Base-by-base conservation (phyloP, 495 filamentous ascomycete species). In the Tuber melanosporum region DNA sequence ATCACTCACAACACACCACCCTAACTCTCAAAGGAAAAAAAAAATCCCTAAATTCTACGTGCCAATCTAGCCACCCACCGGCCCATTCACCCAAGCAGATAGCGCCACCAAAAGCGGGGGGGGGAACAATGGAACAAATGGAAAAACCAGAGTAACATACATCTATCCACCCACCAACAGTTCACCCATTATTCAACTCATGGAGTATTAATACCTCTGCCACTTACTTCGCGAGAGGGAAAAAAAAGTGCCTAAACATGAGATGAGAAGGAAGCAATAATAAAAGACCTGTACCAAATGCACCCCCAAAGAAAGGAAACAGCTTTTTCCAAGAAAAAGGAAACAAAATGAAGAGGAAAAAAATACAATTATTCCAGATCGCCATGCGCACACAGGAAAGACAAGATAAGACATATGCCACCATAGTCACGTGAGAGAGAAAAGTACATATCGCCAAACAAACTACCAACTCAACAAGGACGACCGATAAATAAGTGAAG, bases 351-450 rank as follows among this genome's bases (percentile, higher is more conserved):
- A 12, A 47, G 46, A 19, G 15, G 3, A 8, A 66, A 66, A 66
- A 66, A 66, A 66, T 66, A 66, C 57, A 66, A 66, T 66, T 66
- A 66, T 66, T 66, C 57, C 57, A 66, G 26, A 66, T 66, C 57
- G 57, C 57, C 57, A 66, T 66, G 57, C 57, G 26, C 57, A 66
- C 12, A 66, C 26, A 66, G 26, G 14, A 36, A 66, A 66, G 57
- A 66, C 26, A 66, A 66, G 57, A 66, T 26, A 66, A 66, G 57
- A 66, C 57, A 66, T 32, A 26, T 62, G 57, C 57, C 57, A 1
- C 57, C 57, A n/a, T 66, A 19, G 26, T 66, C 57, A 36, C 57
- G 26, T 66, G 26, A 66, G 49, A 57, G 0, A 20, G 14, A 62
- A 62, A 66, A 66, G 17, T 12, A 66, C 26, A 66, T 66, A 15